A percentile compares a stretch with the other conserved stretches of the same genome.
phyloP scores from a whole-genome alignment of 2,329 filamentous ascomycete species.

The Sordariomycetes sp. region DNA sequence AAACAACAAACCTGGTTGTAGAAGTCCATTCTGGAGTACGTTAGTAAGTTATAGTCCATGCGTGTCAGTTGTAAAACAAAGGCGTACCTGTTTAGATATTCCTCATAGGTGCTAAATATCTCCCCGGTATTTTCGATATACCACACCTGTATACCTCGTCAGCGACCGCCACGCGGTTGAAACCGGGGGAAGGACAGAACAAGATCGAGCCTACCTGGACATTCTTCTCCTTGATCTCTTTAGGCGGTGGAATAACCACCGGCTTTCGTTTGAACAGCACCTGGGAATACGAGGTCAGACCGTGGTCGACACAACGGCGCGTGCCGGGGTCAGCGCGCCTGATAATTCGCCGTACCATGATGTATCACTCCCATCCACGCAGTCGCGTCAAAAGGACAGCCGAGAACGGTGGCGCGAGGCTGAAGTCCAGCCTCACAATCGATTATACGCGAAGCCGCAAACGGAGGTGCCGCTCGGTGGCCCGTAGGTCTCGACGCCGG shows the following conservation, averaged over 20 bases:
- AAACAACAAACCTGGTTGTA: slow-evolving; percentile 63
- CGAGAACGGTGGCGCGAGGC: background rate
- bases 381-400: background rate
- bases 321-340: background rate
- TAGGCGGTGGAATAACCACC: slow-evolving; percentile 64
- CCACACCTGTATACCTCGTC: slow-evolving; percentile 55
- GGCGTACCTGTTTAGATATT: slow-evolving; percentile 68
- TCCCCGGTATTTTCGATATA: slow-evolving; percentile 82
- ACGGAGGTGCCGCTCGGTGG: background rate
- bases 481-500: background rate
- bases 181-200: slow-evolving; percentile 7
- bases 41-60: slow-evolving; percentile 13
- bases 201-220: slow-evolving; percentile 51
- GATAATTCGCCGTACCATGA: slow-evolving; percentile 1
- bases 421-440: background rate
- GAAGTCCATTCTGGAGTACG: slow-evolving; percentile 62
- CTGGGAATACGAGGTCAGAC: slow-evolving; percentile 30
- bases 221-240: slow-evolving; percentile 65
- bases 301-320: background rate
- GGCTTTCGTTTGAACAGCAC: slow-evolving; percentile 95
- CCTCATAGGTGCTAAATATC: slow-evolving; percentile 78
- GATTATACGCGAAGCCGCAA: slow-evolving; percentile 1
- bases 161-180: slow-evolving; percentile 3
- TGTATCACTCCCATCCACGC: slow-evolving; percentile 2
- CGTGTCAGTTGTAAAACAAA: background rate